Base-by-base conservation (phyloP, 129 eudicot species). In the Silybum marianum region DNA sequence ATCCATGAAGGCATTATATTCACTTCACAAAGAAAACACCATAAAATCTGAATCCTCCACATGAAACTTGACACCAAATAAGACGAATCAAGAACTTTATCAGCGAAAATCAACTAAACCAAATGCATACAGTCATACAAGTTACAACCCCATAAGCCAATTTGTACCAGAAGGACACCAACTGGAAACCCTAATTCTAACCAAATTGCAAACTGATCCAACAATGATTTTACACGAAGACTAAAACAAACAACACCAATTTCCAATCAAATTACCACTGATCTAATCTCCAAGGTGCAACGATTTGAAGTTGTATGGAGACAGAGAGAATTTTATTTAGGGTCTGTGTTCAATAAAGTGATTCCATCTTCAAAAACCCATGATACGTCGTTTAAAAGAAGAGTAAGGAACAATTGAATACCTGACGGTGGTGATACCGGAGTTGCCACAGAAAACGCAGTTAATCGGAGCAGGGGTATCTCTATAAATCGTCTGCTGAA, bases 391-490 rank as follows among this genome's bases (percentile, higher is more conserved):
- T 22, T 6, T n/a, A n/a, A n/a, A n/a, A 7, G 21, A 62, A 40
- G 69, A 11, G 24, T 21, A n/a, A 13, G 7, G 18, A 69, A 23
- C 13, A 44, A 60, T 21, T 21, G 38, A 42, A 75, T 87, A 88
- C 98, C 92, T 90, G 85, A 95, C 88, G 66, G 80, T 74, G 90
- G 97, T 88, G 83, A 95, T 83, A 51, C 87, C 93, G 42, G 99
- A 74, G 42, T 58, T 75, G 65, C 92, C 94, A 62, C 99, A 95
- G 79, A 86, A 75, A 69, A 38, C 83, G 65, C 99, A 95, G 65
- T 88, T 88, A 58, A 95, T 88, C 18, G 99, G 99, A 44, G 99
- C 99, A 78, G 98, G 99, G 7, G 97, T 92, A 21, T 95, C 99
- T 67, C 98, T 87, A 69, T 86, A 95, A 39, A 95, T 84, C 0